Evolutionary conservation across 306 rosid genomes (phyloP).

Genomic region (Gynostemma pentaphyllum): DNA sequence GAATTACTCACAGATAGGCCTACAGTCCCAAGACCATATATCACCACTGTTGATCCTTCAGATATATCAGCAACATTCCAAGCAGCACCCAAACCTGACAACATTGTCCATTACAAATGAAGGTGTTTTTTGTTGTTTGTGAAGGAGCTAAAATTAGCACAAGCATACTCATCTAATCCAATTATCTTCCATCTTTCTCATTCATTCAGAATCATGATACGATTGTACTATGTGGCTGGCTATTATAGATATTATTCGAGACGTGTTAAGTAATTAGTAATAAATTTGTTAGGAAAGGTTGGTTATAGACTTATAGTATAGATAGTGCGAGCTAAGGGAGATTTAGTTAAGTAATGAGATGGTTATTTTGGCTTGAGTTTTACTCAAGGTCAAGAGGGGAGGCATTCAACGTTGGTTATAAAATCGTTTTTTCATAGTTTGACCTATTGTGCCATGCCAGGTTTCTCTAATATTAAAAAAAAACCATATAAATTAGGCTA

Average conservation of each 20-base stretch:
- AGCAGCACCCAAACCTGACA: conserved; percentile 83
- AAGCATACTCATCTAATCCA: background rate
- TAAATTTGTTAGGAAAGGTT: too few relatives aligned
- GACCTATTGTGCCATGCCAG: background rate
- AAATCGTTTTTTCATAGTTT: too few relatives aligned
- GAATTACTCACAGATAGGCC: conserved; percentile 77
- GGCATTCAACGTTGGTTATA: too few relatives aligned
- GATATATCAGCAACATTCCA: conserved; percentile 89
- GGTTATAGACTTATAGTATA: too few relatives aligned
- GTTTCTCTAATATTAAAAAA: background rate
- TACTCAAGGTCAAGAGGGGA: too few relatives aligned
- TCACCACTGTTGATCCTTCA: conserved; percentile 77
- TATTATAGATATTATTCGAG: too few relatives aligned
- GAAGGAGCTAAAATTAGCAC: background rate
- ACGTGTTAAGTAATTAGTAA: too few relatives aligned
- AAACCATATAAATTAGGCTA: background rate
- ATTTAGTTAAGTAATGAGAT: too few relatives aligned
- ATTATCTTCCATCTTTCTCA: background rate
- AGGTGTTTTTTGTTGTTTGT: background rate
- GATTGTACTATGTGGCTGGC: too few relatives aligned
- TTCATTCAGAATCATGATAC: background rate
- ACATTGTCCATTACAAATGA: background rate
- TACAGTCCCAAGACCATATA: conserved; percentile 95
- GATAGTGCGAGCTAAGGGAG: too few relatives aligned
- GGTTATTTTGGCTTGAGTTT: too few relatives aligned